Evolutionary conservation across 345 rosid genomes (phyloP).

Genomic region (Eucalyptus pauciflora): DNA sequence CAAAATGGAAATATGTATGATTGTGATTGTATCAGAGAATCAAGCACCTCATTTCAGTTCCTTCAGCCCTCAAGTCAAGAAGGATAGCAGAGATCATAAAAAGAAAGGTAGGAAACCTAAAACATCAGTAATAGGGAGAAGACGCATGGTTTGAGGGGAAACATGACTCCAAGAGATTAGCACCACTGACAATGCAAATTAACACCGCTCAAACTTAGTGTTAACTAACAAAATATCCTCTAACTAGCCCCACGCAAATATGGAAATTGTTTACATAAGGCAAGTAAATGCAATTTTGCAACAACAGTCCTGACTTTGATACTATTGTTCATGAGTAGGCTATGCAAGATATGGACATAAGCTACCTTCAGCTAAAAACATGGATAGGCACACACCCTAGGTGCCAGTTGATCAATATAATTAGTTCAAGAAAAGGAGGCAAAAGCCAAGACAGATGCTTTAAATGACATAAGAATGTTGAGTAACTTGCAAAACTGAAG

Average conservation of each 20-base stretch:
- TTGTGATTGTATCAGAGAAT: neutral
- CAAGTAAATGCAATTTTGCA: neutral
- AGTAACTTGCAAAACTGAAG: neutral
- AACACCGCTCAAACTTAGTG: neutral
- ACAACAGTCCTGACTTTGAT: neutral
- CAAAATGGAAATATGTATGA: neutral
- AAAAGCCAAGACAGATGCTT: neutral
- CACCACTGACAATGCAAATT: neutral
- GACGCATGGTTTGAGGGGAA: neutral
- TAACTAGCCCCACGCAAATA: neutral
- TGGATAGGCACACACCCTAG: neutral
- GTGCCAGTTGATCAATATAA: neutral
- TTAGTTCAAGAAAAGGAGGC: neutral
- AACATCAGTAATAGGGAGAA: neutral
- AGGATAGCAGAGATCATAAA: neutral
- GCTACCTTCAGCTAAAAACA: neutral
- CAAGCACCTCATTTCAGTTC: neutral
- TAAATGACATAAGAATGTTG: neutral
- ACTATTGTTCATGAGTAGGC: neutral
- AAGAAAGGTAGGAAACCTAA: neutral
- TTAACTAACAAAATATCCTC: neutral
- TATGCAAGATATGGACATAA: neutral
- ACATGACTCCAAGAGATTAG: neutral
- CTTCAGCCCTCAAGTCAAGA: neutral
- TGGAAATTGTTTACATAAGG: neutral